Base-by-base conservation (phyloP, 2,329 filamentous ascomycete species). In the Venturia effusa region DNA sequence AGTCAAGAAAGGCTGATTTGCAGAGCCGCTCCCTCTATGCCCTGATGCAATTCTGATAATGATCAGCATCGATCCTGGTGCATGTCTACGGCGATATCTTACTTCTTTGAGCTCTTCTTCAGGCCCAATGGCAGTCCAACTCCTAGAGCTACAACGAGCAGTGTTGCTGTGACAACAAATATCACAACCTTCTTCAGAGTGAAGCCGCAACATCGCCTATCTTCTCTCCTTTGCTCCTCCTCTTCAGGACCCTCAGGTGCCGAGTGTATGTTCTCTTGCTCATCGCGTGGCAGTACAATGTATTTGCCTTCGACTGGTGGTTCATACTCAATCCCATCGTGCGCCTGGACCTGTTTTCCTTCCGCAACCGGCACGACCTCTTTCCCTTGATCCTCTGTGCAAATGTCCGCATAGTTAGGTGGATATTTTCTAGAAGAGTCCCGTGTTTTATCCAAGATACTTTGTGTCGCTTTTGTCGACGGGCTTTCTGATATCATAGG, bases 311-410 rank as follows among this genome's bases (percentile, higher is more conserved):
- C 63, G 19, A 24, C 22, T 30, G 45, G n/a, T 13, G 37, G 11
- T 27, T 60, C 40, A 27, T 40, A 37, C 40, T 60, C 59, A 60
- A 60, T 40, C 17, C 59, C 59, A 40, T 60, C 37, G 19, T 60
- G 19, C 37, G 40, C 10, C 19, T n/a, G 19, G 22, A 60, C 59
- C 24, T 60, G 22, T 61, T 62, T 45, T 61, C 61, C 45, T 41
- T 64, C 40, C 5, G 39, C 59, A 41, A 62, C 39, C n/a, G 51
- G 54, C 57, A 61, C 34, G 6, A 30, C 65, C 59, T 60, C 59
- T 60, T 60, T 60, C 37, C 59, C 34, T 30, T 43, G 37, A 27
- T 60, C 59, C 30, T 60, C 59, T 37, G 34, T 43, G 34, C 59
- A 60, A 6, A 43, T 13, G 15, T 43, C 37, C 37, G 59, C 41